Conservation (phyloP, 2,329 filamentous ascomycete genomes). For the Colletotrichum euphorbiae region DNA sequence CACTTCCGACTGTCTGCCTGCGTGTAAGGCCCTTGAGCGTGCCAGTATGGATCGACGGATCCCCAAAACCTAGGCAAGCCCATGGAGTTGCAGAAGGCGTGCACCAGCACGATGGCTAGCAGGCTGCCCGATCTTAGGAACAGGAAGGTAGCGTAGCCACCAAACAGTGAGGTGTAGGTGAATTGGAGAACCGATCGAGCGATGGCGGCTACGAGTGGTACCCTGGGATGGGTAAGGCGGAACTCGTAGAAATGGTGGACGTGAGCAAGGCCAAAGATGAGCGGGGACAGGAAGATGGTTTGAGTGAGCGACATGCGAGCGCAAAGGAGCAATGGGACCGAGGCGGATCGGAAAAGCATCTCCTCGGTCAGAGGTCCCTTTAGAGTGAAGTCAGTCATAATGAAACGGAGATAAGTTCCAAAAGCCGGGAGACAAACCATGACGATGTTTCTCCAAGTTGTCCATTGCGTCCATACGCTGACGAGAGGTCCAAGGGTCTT, state of each 20-base stretch:
- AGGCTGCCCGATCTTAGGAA: constrained; percentile 88
- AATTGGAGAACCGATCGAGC: constrained; percentile 85
- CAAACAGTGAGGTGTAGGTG: constrained; percentile 90
- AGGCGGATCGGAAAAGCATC: constrained; percentile 88
- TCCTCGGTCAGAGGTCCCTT: constrained; percentile 90
- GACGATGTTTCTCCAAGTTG: constrained; percentile 87
- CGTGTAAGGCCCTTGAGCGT: constrained; percentile 36
- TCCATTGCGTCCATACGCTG: constrained; percentile 78
- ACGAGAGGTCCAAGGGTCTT: constrained; percentile 64
- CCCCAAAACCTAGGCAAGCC: constrained; percentile 91
- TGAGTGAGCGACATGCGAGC: constrained; percentile 66
- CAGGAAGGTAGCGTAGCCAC: constrained; percentile 91
- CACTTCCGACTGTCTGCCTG: constrained; percentile 56
- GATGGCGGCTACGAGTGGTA: constrained; percentile 71
- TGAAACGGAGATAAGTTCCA: background rate
- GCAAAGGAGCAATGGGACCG: constrained; percentile 84
- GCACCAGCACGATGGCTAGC: constrained; percentile 78
- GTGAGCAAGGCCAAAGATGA: constrained; percentile 94
- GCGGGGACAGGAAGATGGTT: constrained; percentile 84
- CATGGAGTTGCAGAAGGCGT: constrained; percentile 93
- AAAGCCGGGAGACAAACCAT: constrained; percentile 63
- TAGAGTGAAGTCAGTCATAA: constrained; percentile 46
- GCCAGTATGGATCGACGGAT: constrained; percentile 68
- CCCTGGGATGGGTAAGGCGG: constrained; percentile 79
- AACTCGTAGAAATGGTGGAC: constrained; percentile 98